phyloP scores from a whole-genome alignment of 371 early-diverging fungal species.

The Funneliformis caledonium region DNA sequence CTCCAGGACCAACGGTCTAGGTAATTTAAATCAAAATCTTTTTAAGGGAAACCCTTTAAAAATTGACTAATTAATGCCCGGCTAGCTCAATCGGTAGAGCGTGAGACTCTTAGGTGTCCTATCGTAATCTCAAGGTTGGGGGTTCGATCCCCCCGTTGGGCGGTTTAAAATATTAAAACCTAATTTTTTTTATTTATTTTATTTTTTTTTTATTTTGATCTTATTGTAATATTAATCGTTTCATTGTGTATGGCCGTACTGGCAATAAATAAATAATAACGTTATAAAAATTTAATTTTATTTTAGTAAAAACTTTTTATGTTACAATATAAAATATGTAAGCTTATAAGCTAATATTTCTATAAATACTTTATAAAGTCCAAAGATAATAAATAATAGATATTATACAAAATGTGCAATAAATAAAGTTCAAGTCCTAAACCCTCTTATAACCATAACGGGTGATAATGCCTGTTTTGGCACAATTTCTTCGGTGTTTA shows the following conservation, averaged over 20 bases:
- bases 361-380: too few species aligned
- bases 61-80: slow-evolving; percentile 56
- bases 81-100: slow-evolving; percentile 98
- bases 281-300: too few species aligned
- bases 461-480: slow-evolving; percentile 36
- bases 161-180: slow-evolving; percentile 33
- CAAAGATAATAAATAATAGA: neutral
- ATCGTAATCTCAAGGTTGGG: slow-evolving; percentile 88
- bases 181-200: neutral
- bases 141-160: slow-evolving; percentile 95
- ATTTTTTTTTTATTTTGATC: too few species aligned
- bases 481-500: slow-evolving; percentile 18
- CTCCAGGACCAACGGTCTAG: too few species aligned
- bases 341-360: too few species aligned
- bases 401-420: neutral
- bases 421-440: neutral
- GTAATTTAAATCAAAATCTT: too few species aligned
- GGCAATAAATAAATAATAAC: too few species aligned
- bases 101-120: slow-evolving; percentile 81
- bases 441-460: slow-evolving; percentile 22
- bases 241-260: too few species aligned
- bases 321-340: too few species aligned
- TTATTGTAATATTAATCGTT: too few species aligned
- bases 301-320: too few species aligned
- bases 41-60: too few species aligned